A percentile compares a stretch with the other conserved stretches of the same genome.
These are phyloP conservation scores for Coriolopsis trogii DNA, from an alignment of 1,284 basidiomycete species.

Conservation along the genomic window DNA sequence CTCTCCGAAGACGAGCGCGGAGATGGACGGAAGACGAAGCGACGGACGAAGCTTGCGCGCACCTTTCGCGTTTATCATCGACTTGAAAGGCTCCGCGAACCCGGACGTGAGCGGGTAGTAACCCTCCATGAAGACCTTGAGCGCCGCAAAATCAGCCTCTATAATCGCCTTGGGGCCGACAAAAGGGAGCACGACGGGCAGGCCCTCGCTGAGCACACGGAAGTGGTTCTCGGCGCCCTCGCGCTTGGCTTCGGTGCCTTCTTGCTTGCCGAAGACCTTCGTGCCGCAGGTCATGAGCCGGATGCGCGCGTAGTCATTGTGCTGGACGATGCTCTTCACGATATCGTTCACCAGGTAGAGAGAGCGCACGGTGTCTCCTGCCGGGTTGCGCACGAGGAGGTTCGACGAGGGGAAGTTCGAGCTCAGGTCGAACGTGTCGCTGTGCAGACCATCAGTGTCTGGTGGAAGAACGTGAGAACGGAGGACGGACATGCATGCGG, in stretches of 20 bases:
- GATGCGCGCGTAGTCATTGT: conserved; percentile 86
- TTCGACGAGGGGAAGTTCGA: conserved; percentile 77
- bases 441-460: conserved; percentile 32
- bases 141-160: conserved; percentile 55
- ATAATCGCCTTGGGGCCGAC: conserved; percentile 69
- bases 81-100: conserved; percentile 64
- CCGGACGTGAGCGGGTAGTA: conserved; percentile 74
- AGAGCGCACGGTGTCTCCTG: conserved; percentile 77
- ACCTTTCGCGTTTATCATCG: conserved; percentile 54
- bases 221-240: conserved; percentile 63
- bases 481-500: conserved; percentile 66
- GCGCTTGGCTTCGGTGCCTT: conserved; percentile 40
- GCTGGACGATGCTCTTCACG: conserved; percentile 77
- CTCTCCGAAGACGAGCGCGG: not conserved
- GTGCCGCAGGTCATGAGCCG: conserved; percentile 92
- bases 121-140: conserved; percentile 70
- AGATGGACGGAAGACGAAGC: not conserved
- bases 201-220: conserved; percentile 83
- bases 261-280: conserved; percentile 79
- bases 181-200: conserved; percentile 83
- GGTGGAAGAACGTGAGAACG: not conserved
- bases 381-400: conserved; percentile 87
- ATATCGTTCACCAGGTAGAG: conserved; percentile 90
- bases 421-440: conserved; percentile 75
- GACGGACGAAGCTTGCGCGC: conserved; percentile 25